Conservation (phyloP, 192 early-diverging fungal genomes). For the Lobosporangium transversale region DNA sequence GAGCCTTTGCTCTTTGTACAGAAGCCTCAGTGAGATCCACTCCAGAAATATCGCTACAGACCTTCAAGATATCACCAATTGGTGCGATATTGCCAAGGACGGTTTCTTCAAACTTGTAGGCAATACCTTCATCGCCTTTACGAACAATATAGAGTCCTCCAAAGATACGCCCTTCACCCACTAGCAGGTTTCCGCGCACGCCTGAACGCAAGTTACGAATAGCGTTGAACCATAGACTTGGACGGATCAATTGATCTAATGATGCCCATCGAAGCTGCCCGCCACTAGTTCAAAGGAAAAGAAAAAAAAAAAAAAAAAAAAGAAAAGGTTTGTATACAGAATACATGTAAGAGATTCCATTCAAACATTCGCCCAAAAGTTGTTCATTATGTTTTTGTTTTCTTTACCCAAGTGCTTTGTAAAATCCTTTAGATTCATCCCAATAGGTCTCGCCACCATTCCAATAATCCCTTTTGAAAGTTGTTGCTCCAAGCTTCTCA, state of each 20-base stretch:
- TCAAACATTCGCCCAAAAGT: too few relatives aligned
- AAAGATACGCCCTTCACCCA: constrained; percentile 57
- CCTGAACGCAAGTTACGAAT: constrained; percentile 45
- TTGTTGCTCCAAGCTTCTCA: constrained; percentile 53
- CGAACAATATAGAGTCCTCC: constrained; percentile 53
- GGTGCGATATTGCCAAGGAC: constrained; percentile 55
- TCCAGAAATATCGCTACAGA: constrained; percentile 50
- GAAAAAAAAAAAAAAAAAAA: not conserved
- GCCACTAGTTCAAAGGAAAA: constrained; percentile 7
- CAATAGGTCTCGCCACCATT: constrained; percentile 48
- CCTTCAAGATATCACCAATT: constrained; percentile 52
- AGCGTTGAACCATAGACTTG: constrained; percentile 33
- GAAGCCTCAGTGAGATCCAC: constrained; percentile 13
- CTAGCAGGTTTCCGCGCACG: constrained; percentile 48
- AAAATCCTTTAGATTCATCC: constrained; percentile 53
- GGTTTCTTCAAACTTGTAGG: constrained; percentile 54
- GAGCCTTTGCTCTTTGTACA: constrained; percentile 6
- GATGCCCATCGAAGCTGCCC: constrained; percentile 45
- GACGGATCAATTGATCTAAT: constrained; percentile 30
- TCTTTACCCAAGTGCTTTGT: constrained; percentile 42
- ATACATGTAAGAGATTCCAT: too few relatives aligned
- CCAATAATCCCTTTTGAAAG: constrained; percentile 55
- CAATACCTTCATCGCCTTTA: constrained; percentile 39
- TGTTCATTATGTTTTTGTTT: too few relatives aligned
- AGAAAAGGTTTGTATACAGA: too few relatives aligned